Percentiles rank a stretch among this genome's conserved stretches.
Conservation (phyloP, 352 stramenopile genomes). For the Stramenopiles sp. region DNA sequence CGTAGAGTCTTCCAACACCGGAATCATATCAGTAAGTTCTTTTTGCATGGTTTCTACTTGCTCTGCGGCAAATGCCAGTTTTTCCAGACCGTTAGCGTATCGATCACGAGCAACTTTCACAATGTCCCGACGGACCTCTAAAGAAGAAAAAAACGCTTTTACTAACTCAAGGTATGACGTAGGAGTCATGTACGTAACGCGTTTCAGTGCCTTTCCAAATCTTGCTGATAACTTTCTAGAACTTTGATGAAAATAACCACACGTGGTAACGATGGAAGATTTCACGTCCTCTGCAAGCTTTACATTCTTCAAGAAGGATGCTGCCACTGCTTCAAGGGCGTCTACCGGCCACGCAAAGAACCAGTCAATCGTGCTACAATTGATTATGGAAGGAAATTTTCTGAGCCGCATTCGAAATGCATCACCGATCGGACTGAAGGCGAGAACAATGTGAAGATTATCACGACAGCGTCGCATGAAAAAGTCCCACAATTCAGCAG, state of each 20-base stretch:
- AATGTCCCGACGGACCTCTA: conserved; percentile 49
- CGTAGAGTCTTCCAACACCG: conserved; percentile 64
- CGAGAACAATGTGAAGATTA: conserved; percentile 79
- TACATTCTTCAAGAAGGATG: conserved; percentile 69
- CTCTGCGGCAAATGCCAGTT: conserved; percentile 71
- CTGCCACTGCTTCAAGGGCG: conserved; percentile 67
- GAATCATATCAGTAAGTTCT: conserved; percentile 75
- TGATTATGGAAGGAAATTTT: conserved; percentile 85
- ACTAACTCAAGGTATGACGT: conserved; percentile 85
- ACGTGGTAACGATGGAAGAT: conserved; percentile 59
- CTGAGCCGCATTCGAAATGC: conserved; percentile 73
- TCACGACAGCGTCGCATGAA: conserved; percentile 69
- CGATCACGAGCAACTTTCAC: conserved; percentile 52
- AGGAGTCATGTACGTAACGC: conserved; percentile 82
- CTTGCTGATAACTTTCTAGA: conserved; percentile 53
- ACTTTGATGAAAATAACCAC: conserved; percentile 72
- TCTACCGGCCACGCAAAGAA: conserved; percentile 80
- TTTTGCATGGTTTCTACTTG: conserved; percentile 79
- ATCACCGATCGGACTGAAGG: conserved; percentile 76
- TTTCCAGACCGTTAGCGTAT: conserved; percentile 72
- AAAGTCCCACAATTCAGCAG: conserved; percentile 63
- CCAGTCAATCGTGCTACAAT: conserved; percentile 92
- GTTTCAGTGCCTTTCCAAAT: conserved; percentile 52
- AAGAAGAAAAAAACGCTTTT: conserved; percentile 67
- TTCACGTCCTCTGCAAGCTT: conserved; percentile 50